Evolutionary conservation across 2,329 filamentous ascomycete genomes (phyloP), one percentile per base, ranked within the genome.

Genomic region (Fusarium stilboides): DNA sequence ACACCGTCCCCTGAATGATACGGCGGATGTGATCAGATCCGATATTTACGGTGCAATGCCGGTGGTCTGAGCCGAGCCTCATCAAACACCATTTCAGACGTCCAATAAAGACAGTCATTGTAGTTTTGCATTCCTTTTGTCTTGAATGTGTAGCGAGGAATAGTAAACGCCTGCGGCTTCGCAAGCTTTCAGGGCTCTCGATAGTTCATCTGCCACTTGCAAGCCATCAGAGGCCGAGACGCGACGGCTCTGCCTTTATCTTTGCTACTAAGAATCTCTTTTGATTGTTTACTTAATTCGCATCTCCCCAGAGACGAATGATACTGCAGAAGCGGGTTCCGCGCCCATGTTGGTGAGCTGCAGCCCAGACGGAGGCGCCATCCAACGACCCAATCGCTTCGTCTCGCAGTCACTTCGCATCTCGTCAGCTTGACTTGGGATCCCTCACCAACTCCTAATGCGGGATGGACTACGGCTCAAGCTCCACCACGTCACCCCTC

Each of bases 401-500:
- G 54, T 53, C 58, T 26, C 52, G 42, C 42, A 65, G 31, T 39
- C 53, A 68, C 68, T 67, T 68, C 52, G 47, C 61, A 64, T 65
- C 59, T 57, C 63, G 53, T 71, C 73, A 75, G 73, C 72, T 69
- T 57, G 64, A 57, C 50, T 60, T 59, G 51, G 43, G 49, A 46
- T 58, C 63, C 43, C 61, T 65, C 57, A 53, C 52, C 62, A 46
- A 28, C 45, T 56, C 70, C 72, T 63, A 74, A 75, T 68, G 67
- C 53, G 72, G 73, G 60, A 71, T 74, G 63, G 73, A 47, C 61
- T 52, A 68, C 45, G 46, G 51, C 40, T 70, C 61, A 42, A 54
- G 62, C 71, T 74, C 72, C 72, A 74, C 72, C 57, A 62, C 72
- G 62, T 66, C 72, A 73, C 69, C 72, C 66, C 60, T 62, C 68